A percentile compares a stretch with the other conserved stretches of the same genome.
phyloP scores from a whole-genome alignment of 805 yeast species.

The Yarrowia bubula region DNA sequence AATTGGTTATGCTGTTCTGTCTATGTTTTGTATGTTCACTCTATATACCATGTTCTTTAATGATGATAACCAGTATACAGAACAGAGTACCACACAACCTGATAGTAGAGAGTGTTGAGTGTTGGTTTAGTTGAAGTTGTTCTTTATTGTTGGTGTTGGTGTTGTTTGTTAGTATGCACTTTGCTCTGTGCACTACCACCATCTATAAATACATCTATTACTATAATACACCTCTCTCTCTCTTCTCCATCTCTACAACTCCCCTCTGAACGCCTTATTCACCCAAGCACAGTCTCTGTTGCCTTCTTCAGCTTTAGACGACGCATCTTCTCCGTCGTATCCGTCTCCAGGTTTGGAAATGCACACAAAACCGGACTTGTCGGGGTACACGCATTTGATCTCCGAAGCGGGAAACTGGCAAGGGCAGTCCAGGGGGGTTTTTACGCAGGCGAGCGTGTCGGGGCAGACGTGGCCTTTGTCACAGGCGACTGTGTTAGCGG shows the following conservation, averaged over 20 bases:
- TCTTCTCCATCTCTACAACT: not conserved
- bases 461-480: conserved; percentile 66
- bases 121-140: no score
- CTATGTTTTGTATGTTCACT: no score
- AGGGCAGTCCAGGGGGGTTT: conserved; percentile 69
- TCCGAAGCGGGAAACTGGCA: conserved; percentile 88
- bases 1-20: no score
- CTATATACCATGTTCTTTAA: no score
- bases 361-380: conserved; percentile 64
- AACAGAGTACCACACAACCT: no score
- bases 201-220: not conserved
- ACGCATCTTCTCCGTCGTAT: conserved; percentile 48
- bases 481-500: conserved; percentile 44
- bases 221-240: not conserved
- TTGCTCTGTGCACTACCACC: no score
- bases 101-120: no score
- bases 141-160: no score
- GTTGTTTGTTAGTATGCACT: no score
- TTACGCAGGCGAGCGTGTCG: conserved; percentile 78
- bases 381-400: conserved; percentile 74
- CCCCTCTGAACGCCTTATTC: conserved; percentile 16
- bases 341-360: conserved; percentile 72
- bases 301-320: conserved; percentile 2
- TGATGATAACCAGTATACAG: no score
- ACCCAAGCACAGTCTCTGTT: conserved; percentile 22